Base-by-base conservation (phyloP, 805 yeast species). In the Scheffersomyces coipomensis region DNA sequence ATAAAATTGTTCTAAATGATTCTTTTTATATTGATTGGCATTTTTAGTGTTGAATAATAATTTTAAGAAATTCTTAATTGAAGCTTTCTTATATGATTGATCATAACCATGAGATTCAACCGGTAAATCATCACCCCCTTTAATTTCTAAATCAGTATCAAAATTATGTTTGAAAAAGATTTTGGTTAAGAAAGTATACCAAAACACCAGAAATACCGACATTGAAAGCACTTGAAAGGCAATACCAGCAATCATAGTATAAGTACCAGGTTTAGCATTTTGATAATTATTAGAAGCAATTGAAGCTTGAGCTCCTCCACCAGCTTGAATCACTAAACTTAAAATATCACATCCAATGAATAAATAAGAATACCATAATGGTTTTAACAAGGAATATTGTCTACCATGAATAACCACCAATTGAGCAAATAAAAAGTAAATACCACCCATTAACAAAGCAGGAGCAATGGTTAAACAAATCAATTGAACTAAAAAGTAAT, bases 361-460 rank as follows among this genome's bases (percentile, higher is more conserved):
- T 27, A 66, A 49, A 48, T 66, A 66, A 3, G 71, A 56, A 44
- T 66, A 66, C 68, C 67, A 64, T 59, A 66, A 54, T 9, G 73
- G 73, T 42, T 57, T 61, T 39, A 65, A 51, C 4, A 57, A 44
- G n/a, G 69, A 60, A 46, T 54, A 66, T 18, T 57, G 51, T 29
- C 64, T 46, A 12, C 71, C 70, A 32, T 62, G 58, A 17, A 63
- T 49, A 17, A 57, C 61, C 30, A 64, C 67, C 35, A 57, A 37
- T 39, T 65, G 71, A 3, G 67, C 71, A 42, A 66, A 64, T 1
- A 65, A 34, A 35, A 62, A 62, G 43, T 66, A 66, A 10, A 66
- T 49, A 0, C 71, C 73, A 3, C 58, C 73, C 73, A 66, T 66
- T 26, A 65, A 45, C 35, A 66, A 64, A 3, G 70, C 71, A 4